phyloP scores from a whole-genome alignment of 2,329 filamentous ascomycete species.

The Byssochlamys sp. region DNA sequence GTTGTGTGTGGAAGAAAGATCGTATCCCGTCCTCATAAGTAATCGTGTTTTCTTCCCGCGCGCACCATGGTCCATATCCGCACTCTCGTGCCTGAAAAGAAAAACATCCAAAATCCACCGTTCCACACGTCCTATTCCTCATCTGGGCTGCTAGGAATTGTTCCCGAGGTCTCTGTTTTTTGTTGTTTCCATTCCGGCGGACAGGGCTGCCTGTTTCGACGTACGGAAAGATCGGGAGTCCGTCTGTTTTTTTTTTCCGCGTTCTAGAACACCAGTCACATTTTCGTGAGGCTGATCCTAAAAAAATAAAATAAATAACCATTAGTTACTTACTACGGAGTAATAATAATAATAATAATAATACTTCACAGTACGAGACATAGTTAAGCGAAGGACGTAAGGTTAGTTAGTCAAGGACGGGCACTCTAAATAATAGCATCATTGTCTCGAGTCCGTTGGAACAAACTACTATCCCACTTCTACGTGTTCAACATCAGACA shows the following conservation, averaged over 20 bases:
- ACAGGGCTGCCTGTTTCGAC: background rate
- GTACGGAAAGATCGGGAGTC: background rate
- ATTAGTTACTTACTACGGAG: background rate
- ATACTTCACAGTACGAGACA: background rate
- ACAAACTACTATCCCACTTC: too few relatives aligned
- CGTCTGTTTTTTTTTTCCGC: background rate
- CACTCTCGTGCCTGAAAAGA: background rate
- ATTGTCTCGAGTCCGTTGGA: background rate
- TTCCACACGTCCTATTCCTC: background rate
- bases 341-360: too few relatives aligned
- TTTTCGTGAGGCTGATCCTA: background rate
- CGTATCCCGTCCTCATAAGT: background rate
- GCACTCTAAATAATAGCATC: background rate
- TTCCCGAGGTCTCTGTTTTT: background rate
- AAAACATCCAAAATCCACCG: background rate
- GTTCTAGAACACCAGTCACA: background rate
- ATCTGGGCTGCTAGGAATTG: background rate
- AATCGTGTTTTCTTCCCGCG: background rate
- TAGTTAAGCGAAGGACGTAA: background rate
- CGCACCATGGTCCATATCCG: background rate
- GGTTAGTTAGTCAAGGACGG: too few relatives aligned
- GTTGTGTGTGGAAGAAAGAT: too few relatives aligned
- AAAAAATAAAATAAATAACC: background rate
- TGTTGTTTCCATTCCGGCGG: background rate
- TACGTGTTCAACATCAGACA: too few relatives aligned